Percentiles rank a stretch among this genome's conserved stretches.
Evolutionary conservation across 768 basidiomycete genomes (phyloP).

Genomic region (Tephrocybe rancida): DNA sequence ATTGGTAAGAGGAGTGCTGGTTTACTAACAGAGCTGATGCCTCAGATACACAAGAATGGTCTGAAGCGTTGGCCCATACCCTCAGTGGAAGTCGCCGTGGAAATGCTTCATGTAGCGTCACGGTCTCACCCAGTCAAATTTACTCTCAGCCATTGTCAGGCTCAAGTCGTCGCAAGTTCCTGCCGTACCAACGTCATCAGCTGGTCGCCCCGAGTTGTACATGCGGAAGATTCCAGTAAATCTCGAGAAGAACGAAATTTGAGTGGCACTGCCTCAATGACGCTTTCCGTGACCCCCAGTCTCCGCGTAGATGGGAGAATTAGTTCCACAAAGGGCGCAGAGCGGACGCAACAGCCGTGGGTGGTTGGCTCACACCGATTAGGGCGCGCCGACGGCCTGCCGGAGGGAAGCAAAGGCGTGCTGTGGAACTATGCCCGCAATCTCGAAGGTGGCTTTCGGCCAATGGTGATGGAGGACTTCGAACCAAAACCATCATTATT

Average conservation of each 20-base stretch:
- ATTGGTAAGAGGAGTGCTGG: neutral
- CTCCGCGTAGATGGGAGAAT: neutral
- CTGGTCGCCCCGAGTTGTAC: constrained; percentile 1
- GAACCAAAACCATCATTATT: neutral
- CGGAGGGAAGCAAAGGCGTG: neutral
- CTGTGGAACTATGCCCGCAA: neutral
- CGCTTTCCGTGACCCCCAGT: neutral
- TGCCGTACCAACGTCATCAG: neutral
- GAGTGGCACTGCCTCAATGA: neutral
- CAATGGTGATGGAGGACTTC: neutral
- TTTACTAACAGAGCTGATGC: neutral
- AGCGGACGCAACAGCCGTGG: neutral
- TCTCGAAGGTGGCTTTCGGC: neutral
- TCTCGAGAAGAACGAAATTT: neutral
- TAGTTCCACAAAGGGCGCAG: neutral
- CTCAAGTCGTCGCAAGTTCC: neutral
- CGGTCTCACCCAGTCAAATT: neutral
- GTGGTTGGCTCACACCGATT: neutral
- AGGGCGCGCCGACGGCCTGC: neutral
- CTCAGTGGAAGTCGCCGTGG: neutral
- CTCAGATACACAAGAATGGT: neutral
- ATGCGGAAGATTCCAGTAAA: constrained; percentile 3
- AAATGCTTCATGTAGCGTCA: neutral
- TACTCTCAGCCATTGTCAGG: neutral
- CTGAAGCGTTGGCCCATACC: neutral